A percentile compares a stretch with the other conserved stretches of the same genome.
These are phyloP conservation scores for Mycena rosella DNA, from an alignment of 768 basidiomycete species.

Conservation along the genomic window DNA sequence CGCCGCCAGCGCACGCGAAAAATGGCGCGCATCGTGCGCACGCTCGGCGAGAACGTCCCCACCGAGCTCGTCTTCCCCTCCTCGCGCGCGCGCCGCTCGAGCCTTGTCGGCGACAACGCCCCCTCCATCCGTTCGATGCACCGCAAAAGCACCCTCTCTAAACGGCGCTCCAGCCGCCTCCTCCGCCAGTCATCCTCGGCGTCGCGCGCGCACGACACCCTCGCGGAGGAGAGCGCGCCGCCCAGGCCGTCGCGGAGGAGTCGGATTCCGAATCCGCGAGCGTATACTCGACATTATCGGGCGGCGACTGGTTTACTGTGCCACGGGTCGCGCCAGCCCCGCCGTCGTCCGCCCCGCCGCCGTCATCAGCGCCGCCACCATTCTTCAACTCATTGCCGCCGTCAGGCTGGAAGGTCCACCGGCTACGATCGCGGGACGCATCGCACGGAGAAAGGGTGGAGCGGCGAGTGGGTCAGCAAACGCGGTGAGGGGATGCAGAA, in stretches of 20 bases:
- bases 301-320: conserved; percentile 20
- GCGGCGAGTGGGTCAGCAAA: conserved; percentile 36
- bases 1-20: conserved; percentile 48
- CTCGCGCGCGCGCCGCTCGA: not conserved
- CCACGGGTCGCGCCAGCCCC: not conserved
- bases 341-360: not conserved
- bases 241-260: not conserved
- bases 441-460: conserved; percentile 31
- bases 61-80: conserved; percentile 52
- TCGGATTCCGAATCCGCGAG: conserved; percentile 17
- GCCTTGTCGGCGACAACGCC: no score
- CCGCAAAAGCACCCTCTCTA: not conserved
- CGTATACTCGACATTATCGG: conserved; percentile 25
- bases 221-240: not conserved
- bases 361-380: not conserved
- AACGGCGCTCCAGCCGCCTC: conserved; percentile 7
- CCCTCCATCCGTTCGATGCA: not conserved
- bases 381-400: not conserved
- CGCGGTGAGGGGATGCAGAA: conserved; percentile 6
- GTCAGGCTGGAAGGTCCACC: no score
- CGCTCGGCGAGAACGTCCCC: conserved; percentile 61
- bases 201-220: not conserved
- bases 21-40: conserved; percentile 58
- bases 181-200: conserved; percentile 1
- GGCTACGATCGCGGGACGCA: conserved; percentile 27